Percentiles rank a stretch among this genome's conserved stretches.
phyloP scores from a whole-genome alignment of 164 flowering plant genomes.

The Buxus sempervirens region DNA sequence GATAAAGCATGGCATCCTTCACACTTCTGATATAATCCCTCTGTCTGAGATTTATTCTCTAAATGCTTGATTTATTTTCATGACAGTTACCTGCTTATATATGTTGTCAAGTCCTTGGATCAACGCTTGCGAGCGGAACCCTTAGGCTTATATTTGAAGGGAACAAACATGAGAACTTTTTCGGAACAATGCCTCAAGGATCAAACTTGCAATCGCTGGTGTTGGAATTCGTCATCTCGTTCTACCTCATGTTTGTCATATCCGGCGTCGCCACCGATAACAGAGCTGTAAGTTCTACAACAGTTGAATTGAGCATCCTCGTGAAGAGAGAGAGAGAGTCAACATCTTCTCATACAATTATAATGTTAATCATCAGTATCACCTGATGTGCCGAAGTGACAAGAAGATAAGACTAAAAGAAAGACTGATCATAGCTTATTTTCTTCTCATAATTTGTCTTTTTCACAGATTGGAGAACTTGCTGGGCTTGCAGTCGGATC shows the following conservation, averaged over 20 bases:
- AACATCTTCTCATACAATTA: too few species aligned
- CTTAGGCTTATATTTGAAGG: slow-evolving; percentile 34
- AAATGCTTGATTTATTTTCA: background rate
- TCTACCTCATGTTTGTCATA: slow-evolving; percentile 61
- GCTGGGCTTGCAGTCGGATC: slow-evolving; percentile 62
- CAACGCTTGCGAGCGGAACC: slow-evolving; percentile 45
- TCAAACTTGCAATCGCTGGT: slow-evolving; percentile 42
- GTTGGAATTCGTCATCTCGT: slow-evolving; percentile 53
- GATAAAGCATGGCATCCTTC: too few species aligned
- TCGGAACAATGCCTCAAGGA: slow-evolving; percentile 44
- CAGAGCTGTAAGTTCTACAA: slow-evolving; percentile 34
- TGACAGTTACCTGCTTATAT: slow-evolving; percentile 40
- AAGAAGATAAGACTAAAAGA: too few species aligned
- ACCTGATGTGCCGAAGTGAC: background rate
- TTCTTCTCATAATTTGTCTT: too few species aligned
- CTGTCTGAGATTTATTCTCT: too few species aligned
- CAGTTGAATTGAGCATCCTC: too few species aligned
- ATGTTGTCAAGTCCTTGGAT: slow-evolving; percentile 40
- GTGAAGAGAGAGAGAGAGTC: too few species aligned
- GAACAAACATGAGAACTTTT: slow-evolving; percentile 29
- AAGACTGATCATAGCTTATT: too few species aligned
- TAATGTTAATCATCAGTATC: too few species aligned
- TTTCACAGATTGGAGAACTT: slow-evolving; percentile 57
- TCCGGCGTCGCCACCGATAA: slow-evolving; percentile 62
- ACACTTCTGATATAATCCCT: too few species aligned